Percentiles rank a stretch among this genome's conserved stretches.
These are phyloP conservation scores for Zea mays DNA, from an alignment of 176 grass and related monocot species.

Conservation along the genomic window Zm-B73-REFERENCE-NAM-5.0 NC_050096.1:176179001-176179500, in stretches of 20 bases:
- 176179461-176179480: background rate
- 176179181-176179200: constrained; percentile 91
- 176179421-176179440: background rate
- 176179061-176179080: constrained; percentile 75
- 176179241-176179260: background rate
- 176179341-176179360: background rate
- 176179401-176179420: constrained; percentile 1
- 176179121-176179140: background rate
- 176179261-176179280: too few species aligned
- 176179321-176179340: background rate
- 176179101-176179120: constrained; percentile 7
- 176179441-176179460: background rate
- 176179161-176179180: constrained; percentile 81
- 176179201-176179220: constrained; percentile 68
- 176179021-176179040: constrained; percentile 90
- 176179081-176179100: background rate
- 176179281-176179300: background rate
- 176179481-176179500: background rate
- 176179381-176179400: background rate
- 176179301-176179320: background rate
- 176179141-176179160: constrained; percentile 48
- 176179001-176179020: constrained; percentile 75
- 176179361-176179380: background rate
- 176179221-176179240: constrained; percentile 59
- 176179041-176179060: constrained; percentile 70